phyloP scores from a whole-genome alignment of 2,329 filamentous ascomycete genomes.

The Fusarium azukiicola region DNA sequence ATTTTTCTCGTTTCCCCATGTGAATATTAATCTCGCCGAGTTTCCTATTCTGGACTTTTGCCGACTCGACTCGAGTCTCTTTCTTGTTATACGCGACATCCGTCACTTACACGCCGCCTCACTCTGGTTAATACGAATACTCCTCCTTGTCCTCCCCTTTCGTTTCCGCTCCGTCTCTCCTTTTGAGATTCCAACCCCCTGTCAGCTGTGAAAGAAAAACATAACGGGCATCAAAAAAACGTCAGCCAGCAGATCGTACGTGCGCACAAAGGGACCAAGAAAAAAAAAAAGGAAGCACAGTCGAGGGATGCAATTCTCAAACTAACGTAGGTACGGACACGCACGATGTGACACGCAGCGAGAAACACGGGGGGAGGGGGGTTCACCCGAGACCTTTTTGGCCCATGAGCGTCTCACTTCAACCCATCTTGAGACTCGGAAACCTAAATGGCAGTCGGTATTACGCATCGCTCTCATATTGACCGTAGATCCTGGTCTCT shows the following conservation, averaged over 20 bases:
- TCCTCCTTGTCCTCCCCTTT: constrained; percentile 10
- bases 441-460: constrained; percentile 24
- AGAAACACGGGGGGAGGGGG: constrained; percentile 11
- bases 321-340: constrained; percentile 35
- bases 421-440: constrained; percentile 2
- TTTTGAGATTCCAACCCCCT: neutral
- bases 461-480: constrained; percentile 25
- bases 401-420: constrained; percentile 21
- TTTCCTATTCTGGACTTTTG: constrained; percentile 35
- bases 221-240: constrained; percentile 37
- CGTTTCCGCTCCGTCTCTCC: constrained; percentile 5
- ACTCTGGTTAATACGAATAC: constrained; percentile 17
- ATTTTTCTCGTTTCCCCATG: constrained; percentile 6
- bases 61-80: constrained; percentile 33
- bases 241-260: constrained; percentile 24
- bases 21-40: constrained; percentile 15
- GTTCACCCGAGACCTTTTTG: constrained; percentile 32
- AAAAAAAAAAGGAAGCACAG: constrained; percentile 13
- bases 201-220: constrained; percentile 16
- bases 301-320: constrained; percentile 11
- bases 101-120: constrained; percentile 21
- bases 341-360: constrained; percentile 19
- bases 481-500: constrained; percentile 21
- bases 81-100: constrained; percentile 33
- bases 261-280: constrained; percentile 18